Base-by-base conservation (phyloP, 306 rosid genomes). In the Canavalia gladiata region DNA sequence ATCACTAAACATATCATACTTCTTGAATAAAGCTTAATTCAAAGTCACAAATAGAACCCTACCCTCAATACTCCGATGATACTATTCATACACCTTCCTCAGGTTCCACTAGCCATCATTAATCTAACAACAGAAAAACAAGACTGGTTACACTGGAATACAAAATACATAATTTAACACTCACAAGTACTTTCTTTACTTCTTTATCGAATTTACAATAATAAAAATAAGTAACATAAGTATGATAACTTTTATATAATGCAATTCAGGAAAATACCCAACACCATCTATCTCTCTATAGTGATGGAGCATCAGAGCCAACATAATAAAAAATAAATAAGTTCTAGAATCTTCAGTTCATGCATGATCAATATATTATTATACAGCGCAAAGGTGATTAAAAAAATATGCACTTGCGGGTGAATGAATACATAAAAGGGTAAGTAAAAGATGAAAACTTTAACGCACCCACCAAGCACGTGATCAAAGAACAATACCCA, bases 361-460 rank as follows among this genome's bases (percentile, higher is more conserved):
- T 47, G 64, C 37, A 60, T 29, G 52, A 41, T 8, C 12, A 58
- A 59, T 30, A 76, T 76, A 62, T 11, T 68, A 2, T 60, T 13
- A 3, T 35, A 9, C 13, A 45, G 0, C 45, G 45, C n/a, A 59
- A 13, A 45, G 6, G 9, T 7, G 57, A 75, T 33, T 11, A 65
- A 81, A 55, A 65, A 81, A 55, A 47, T 30, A 75, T 71, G 67
- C 11, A 60, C 12, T 25, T 12, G 58, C 60, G 25, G 50, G 43
- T 34, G 62, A 45, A 70, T 2, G 49, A 41, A 51, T 29, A 45
- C 6, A 1, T 18, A 68, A 74, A 75, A 75, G 29, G 51, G 37
- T n/a, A 69, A 30, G 60, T 3, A 28, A 75, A 68, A 80, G 78
- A 42, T 49, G 51, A 30, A 59, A 80, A 68, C 64, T 79, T 79